Evolutionary conservation across 1,284 basidiomycete species (phyloP).

Genomic region (Sanguinoderma infundibulare): DNA sequence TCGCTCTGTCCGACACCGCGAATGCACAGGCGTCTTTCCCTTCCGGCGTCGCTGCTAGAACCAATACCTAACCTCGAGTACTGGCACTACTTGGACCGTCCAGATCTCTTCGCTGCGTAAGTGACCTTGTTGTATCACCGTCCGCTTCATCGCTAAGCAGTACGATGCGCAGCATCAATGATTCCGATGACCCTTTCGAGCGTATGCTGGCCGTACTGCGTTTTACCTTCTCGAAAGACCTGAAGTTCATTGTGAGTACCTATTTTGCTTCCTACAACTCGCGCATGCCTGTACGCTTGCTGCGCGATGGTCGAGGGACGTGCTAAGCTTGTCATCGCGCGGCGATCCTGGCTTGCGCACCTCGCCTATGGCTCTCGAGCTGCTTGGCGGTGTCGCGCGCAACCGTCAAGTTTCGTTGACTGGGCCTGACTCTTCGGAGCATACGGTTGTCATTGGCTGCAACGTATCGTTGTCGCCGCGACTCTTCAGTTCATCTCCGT

Average conservation of each 20-base stretch:
- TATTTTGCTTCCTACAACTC: not conserved
- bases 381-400: not conserved
- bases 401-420: not conserved
- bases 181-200: conserved; percentile 88
- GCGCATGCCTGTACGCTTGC: not conserved
- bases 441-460: no score
- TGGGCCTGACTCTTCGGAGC: not conserved
- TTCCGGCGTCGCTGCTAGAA: conserved; percentile 89
- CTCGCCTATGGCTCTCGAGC: not conserved
- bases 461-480: no score
- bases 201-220: conserved; percentile 91
- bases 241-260: conserved; percentile 85
- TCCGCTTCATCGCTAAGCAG: not conserved
- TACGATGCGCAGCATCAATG: conserved; percentile 70
- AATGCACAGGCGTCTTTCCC: conserved; percentile 74
- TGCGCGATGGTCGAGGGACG: not conserved
- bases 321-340: not conserved
- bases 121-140: conserved; percentile 30
- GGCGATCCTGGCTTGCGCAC: not conserved
- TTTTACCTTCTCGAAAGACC: conserved; percentile 93
- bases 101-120: conserved; percentile 91
- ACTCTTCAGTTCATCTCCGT: not conserved
- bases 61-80: conserved; percentile 95
- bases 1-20: not conserved
- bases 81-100: conserved; percentile 94